Percentiles rank a stretch among this genome's conserved stretches.
Evolutionary conservation across 108 stramenopile genomes (phyloP).

Genomic region (Parietichytrium sp.): DNA sequence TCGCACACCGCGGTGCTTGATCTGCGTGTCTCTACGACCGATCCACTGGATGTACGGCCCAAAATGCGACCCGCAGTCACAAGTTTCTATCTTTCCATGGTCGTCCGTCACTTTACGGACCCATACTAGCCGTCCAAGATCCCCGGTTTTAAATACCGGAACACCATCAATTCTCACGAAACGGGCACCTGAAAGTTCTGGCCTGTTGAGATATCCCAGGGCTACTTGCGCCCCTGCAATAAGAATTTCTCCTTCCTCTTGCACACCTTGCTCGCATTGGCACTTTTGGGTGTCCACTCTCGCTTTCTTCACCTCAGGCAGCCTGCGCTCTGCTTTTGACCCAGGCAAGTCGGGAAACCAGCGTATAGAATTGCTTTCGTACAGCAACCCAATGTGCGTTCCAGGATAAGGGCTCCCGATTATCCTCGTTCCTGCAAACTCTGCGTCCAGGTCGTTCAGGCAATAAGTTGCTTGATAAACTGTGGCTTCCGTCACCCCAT

Average conservation of each 20-base stretch:
- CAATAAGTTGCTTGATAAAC: too few relatives aligned
- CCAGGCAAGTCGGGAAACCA: too few relatives aligned
- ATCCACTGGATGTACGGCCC: not conserved
- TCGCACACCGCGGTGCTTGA: conserved; percentile 8
- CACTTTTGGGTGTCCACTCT: too few relatives aligned
- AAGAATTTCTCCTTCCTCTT: not conserved
- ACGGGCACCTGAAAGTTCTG: not conserved
- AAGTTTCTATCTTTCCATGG: not conserved
- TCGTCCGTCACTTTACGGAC: not conserved
- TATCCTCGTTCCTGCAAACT: too few relatives aligned
- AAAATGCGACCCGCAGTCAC: not conserved
- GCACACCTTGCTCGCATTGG: too few relatives aligned
- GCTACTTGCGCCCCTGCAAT: not conserved
- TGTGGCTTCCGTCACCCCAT: conserved; percentile 27
- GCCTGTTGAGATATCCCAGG: not conserved
- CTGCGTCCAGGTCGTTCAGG: too few relatives aligned
- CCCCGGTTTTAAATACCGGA: not conserved
- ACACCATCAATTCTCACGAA: not conserved
- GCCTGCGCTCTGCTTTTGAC: too few relatives aligned
- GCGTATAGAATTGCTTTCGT: too few relatives aligned
- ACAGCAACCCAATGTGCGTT: too few relatives aligned
- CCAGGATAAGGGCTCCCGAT: too few relatives aligned
- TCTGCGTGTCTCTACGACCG: not conserved
- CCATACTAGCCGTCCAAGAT: not conserved
- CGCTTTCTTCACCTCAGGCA: too few relatives aligned